Evolutionary conservation across 768 basidiomycete genomes (phyloP).

Genomic region (Hericium coralloides): DNA sequence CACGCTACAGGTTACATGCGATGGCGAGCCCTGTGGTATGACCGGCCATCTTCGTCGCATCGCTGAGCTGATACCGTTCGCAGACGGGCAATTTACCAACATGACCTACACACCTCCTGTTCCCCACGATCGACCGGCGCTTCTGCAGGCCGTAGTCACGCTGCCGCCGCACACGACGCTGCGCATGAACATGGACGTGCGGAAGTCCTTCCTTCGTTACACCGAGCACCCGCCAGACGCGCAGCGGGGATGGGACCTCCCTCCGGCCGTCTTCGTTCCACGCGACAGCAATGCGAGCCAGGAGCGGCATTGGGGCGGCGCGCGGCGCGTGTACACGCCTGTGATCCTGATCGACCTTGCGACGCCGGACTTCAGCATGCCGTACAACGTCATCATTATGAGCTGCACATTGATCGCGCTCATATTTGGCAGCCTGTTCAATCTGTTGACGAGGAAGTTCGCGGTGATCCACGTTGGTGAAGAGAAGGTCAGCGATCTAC

Average conservation of each 20-base stretch:
- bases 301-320: neutral
- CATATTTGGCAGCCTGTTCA: constrained; percentile 90
- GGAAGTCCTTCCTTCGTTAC: constrained; percentile 82
- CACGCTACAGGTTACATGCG: constrained; percentile 49
- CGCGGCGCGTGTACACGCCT: constrained; percentile 61
- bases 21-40: constrained; percentile 40
- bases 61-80: neutral
- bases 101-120: constrained; percentile 60
- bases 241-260: constrained; percentile 89
- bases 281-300: neutral
- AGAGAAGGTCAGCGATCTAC: neutral
- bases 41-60: neutral
- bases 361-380: constrained; percentile 99
- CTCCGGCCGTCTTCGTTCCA: constrained; percentile 72
- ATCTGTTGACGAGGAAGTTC: constrained; percentile 75
- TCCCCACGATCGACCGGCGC: constrained; percentile 66
- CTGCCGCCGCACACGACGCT: constrained; percentile 65
- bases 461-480: constrained; percentile 37
- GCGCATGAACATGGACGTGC: constrained; percentile 61
- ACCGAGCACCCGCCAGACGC: constrained; percentile 96
- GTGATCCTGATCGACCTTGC: constrained; percentile 86
- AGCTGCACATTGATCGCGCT: constrained; percentile 86
- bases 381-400: constrained; percentile 98
- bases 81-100: constrained; percentile 57
- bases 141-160: constrained; percentile 59